phyloP scores from a whole-genome alignment of 768 basidiomycete species.

The Artomyces pyxidatus region DNA sequence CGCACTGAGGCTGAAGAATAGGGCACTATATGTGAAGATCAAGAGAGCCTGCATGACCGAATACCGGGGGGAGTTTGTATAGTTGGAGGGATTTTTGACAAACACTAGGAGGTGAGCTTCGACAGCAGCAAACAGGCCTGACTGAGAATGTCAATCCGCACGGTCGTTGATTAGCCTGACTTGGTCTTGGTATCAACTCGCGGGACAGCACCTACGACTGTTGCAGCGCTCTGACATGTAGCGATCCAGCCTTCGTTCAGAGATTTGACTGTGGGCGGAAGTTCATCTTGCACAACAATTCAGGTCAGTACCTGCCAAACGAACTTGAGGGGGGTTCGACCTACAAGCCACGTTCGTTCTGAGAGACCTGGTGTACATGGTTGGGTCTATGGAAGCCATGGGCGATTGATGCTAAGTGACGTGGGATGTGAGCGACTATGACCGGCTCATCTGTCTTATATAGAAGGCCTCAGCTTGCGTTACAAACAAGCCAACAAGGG shows the following conservation, averaged over 20 bases:
- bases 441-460: too few relatives aligned
- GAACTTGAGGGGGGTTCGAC: not conserved
- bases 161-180: too few relatives aligned
- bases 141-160: too few relatives aligned
- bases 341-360: constrained; percentile 12
- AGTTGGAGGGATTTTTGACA: constrained; percentile 1
- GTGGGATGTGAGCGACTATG: too few relatives aligned
- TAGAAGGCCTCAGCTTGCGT: too few relatives aligned
- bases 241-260: constrained; percentile 12
- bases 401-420: too few relatives aligned
- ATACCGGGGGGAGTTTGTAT: not conserved
- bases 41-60: constrained; percentile 2
- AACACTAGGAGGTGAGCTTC: constrained; percentile 11
- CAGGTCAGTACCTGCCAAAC: not conserved
- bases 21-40: constrained; percentile 10
- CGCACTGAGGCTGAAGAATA: constrained; percentile 11
- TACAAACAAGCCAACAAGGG: too few relatives aligned
- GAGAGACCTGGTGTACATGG: constrained; percentile 9
- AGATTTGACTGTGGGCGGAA: constrained; percentile 13
- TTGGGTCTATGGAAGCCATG: too few relatives aligned
- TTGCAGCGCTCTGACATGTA: constrained; percentile 7
- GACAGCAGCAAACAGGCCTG: constrained; percentile 9
- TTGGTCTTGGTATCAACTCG: too few relatives aligned
- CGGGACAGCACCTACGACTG: not conserved
- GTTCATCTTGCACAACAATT: constrained; percentile 6